Conservation (phyloP, 257 asterid species). For the Cynanchum wilfordii region DNA sequence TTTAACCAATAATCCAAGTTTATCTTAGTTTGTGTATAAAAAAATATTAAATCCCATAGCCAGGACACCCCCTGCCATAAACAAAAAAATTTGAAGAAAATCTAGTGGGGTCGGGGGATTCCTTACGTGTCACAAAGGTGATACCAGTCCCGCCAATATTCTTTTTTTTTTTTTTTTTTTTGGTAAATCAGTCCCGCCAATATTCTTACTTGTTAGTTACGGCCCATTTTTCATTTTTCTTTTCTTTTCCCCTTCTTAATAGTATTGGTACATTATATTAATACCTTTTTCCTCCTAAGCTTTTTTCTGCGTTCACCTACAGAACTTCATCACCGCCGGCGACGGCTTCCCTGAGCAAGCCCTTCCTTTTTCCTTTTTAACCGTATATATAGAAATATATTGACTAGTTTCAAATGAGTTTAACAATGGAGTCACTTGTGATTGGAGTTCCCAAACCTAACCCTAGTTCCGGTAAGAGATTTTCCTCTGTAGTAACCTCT, state of each 20-base stretch:
- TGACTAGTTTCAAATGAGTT: not conserved
- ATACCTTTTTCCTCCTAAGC: not conserved
- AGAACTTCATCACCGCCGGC: not conserved
- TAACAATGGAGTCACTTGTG: not conserved
- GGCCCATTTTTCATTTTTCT: not conserved
- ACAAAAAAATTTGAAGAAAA: not conserved
- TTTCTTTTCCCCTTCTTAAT: not conserved
- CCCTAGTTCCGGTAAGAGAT: not conserved
- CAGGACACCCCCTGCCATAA: not conserved
- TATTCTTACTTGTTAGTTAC: not conserved
- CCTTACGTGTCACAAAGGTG: not conserved
- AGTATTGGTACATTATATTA: not conserved
- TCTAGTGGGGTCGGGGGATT: not conserved
- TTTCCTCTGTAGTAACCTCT: not conserved
- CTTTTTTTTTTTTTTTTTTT: no score
- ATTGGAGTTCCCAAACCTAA: slow-evolving; percentile 3
- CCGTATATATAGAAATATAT: no score
- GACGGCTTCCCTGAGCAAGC: not conserved
- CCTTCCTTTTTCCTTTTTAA: no score
- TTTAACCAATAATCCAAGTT: no score
- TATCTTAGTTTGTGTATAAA: no score
- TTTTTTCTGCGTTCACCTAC: not conserved
- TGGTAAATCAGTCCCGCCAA: not conserved
- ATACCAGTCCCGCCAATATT: not conserved
- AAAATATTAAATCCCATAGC: no score